Evolutionary conservation across 2,329 filamentous ascomycete genomes (phyloP), one percentile per base, ranked within the genome.

Genomic region (Pseudocercospora musae): DNA sequence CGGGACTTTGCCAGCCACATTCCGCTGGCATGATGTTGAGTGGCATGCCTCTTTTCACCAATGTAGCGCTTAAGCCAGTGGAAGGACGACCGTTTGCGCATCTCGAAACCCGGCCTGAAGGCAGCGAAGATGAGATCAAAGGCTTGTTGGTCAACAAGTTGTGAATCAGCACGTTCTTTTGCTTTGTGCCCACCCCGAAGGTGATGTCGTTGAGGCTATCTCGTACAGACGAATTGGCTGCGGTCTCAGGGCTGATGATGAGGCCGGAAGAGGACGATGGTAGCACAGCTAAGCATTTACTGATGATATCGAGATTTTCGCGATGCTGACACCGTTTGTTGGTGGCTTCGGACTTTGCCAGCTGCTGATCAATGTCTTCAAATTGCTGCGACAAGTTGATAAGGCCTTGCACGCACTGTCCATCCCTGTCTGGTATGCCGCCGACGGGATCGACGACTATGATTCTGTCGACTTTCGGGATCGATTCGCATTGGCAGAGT

Each of bases 91-190:
- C 52, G 8, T 56, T 44, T 8, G 31, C 48, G 10, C 48, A 29
- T 0, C 77, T 72, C 1, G 74, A 72, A 33, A 91, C 83, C 52
- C 90, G 84, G 40, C 87, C 85, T 5, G 87, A 82, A 0, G 95
- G 95, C 0, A 99, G 81, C 0, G 95, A 99, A 1, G 95, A 94
- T 1, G 95, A 98, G 67, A 92, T 89, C 15, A 92, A 85, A 0
- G 95, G 94, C 71, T 96, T 96, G 77, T 98, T 94, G 1, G 95
- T 98, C 7, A 99, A 83, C 1, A 99, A 85, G 70, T 96, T 98
- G 77, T 98, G 92, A 50, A 99, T 94, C 1, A 99, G 80, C 0
- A 93, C 92, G 71, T 98, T 99, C 71, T 85, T 85, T 60, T 86
- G 83, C 85, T 85, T 60, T 86, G 83, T 81, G 60, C 84, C 86